Evolutionary conservation across 192 early-diverging fungal genomes (phyloP).

Genomic region (Backusella circina): DNA sequence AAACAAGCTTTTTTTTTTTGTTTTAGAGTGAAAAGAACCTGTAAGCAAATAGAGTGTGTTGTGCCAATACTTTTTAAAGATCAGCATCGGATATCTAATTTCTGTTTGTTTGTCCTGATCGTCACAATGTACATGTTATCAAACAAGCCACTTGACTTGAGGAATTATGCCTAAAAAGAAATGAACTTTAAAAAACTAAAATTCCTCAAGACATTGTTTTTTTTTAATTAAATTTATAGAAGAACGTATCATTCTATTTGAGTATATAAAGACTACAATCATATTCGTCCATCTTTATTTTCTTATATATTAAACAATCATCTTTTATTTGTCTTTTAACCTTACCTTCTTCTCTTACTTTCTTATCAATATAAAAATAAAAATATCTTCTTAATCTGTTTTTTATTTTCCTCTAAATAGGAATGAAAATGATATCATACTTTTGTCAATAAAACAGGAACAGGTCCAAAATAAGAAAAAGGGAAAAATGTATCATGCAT

Average conservation of each 20-base stretch:
- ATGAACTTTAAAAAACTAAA: background rate
- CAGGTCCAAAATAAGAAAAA: background rate
- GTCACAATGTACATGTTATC: background rate
- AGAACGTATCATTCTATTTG: background rate
- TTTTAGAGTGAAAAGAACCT: background rate
- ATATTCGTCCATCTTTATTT: background rate
- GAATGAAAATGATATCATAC: background rate
- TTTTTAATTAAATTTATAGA: background rate
- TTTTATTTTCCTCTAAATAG: background rate
- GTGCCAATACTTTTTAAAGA: background rate
- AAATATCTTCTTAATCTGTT: background rate
- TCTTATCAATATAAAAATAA: background rate
- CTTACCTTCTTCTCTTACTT: background rate
- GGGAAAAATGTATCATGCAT: background rate
- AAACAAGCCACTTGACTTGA: background rate
- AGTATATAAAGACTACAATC: background rate
- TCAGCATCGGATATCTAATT: background rate
- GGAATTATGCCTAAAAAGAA: background rate
- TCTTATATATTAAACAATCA: background rate
- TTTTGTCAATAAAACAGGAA: background rate
- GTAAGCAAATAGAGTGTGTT: background rate
- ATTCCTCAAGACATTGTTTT: background rate
- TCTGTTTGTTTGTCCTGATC: background rate
- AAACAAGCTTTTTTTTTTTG: background rate
- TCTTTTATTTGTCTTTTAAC: background rate